Evolutionary conservation across 371 early-diverging fungal genomes (phyloP).

Genomic region (Aphelidium insulamus): DNA sequence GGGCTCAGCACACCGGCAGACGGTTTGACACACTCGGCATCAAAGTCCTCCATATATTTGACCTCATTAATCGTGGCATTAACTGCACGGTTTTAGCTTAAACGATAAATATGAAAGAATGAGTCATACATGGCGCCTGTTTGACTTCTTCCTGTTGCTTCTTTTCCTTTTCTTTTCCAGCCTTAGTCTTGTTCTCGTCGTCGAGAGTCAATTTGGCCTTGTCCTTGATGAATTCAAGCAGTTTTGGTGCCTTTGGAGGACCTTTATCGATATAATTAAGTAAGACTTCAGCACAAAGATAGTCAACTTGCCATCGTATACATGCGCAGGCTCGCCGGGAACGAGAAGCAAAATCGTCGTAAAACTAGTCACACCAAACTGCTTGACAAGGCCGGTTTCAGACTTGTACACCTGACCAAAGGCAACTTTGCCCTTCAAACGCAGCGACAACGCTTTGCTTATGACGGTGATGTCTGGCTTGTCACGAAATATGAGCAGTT

Average conservation of each 20-base stretch:
- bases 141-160: too few species aligned
- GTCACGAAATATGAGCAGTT: conserved; percentile 45
- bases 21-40: too few species aligned
- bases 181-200: conserved; percentile 5
- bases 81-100: too few species aligned
- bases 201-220: conserved; percentile 18
- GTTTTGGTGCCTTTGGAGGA: conserved; percentile 25
- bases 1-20: too few species aligned
- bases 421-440: conserved; percentile 34
- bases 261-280: conserved; percentile 20
- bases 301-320: conserved; percentile 15
- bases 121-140: too few species aligned
- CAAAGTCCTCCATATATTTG: too few species aligned
- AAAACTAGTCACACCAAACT: conserved; percentile 26
- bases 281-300: conserved; percentile 9
- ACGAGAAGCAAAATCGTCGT: conserved; percentile 40
- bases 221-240: conserved; percentile 26
- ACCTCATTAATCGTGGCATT: too few species aligned
- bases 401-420: conserved; percentile 46
- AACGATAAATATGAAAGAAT: too few species aligned
- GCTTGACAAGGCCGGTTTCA: conserved; percentile 18
- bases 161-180: conserved; percentile 7
- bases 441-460: conserved; percentile 61
- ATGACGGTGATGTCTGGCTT: conserved; percentile 46
- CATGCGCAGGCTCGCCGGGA: conserved; percentile 7